Percentiles rank a stretch among this genome's conserved stretches.
Conservation (phyloP, 805 yeast genomes). For the Starmerella davenportii region DNA sequence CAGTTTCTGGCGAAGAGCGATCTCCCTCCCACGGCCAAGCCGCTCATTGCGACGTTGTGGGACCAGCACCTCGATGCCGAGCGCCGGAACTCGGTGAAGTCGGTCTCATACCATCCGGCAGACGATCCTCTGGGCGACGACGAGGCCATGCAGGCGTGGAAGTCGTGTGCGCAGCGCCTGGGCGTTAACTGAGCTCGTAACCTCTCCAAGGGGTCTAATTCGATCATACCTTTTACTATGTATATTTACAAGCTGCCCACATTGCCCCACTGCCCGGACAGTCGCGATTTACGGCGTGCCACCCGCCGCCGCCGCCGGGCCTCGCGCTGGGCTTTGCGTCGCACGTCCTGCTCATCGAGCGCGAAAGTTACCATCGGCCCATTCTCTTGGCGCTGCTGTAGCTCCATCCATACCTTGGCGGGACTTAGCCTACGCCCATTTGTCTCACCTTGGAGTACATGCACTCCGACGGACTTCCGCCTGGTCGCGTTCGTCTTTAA, state of each 20-base stretch:
- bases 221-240: too few species aligned
- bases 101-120: constrained; percentile 26
- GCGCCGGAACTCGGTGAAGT: constrained; percentile 52
- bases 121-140: constrained; percentile 68
- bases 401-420: too few species aligned
- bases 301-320: background rate
- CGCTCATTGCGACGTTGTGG: constrained; percentile 9
- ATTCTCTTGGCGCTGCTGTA: background rate
- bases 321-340: background rate
- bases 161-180: constrained; percentile 6
- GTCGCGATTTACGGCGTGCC: background rate
- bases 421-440: background rate
- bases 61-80: constrained; percentile 38
- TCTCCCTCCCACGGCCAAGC: constrained; percentile 7
- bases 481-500: background rate
- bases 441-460: background rate
- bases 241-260: background rate
- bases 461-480: background rate
- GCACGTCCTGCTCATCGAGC: background rate
- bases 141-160: constrained; percentile 21
- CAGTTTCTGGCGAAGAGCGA: constrained; percentile 40
- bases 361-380: background rate
- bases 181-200: constrained; percentile 1
- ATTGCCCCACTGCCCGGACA: background rate
- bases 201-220: too few species aligned